These are phyloP conservation scores for Kluyveromyces aestuarii DNA, from an alignment of 805 yeast species.

Conservation along the genomic window DNA sequence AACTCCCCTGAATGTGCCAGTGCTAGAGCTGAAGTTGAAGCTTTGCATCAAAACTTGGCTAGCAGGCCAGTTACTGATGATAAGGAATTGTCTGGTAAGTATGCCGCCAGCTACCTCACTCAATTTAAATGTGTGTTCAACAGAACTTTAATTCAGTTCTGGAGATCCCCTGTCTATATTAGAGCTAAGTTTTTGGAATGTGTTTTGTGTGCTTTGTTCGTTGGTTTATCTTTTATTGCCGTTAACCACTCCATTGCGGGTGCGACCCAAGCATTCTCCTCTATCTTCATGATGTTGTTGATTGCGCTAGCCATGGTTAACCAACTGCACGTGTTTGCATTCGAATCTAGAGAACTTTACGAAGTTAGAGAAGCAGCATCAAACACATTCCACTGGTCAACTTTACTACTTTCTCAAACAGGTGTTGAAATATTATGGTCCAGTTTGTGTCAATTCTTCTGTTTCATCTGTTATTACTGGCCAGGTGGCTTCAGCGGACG, in stretches of 20 bases:
- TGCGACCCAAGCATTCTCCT: conserved; percentile 54
- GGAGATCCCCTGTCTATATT: conserved; percentile 55
- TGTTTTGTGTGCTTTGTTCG: conserved; percentile 46
- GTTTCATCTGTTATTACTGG: conserved; percentile 41
- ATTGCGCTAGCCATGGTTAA: conserved; percentile 45
- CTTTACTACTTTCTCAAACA: conserved; percentile 39
- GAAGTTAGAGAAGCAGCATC: conserved; percentile 71
- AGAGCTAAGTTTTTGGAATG: conserved; percentile 50
- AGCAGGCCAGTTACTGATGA: conserved; percentile 26
- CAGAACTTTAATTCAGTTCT: conserved; percentile 51
- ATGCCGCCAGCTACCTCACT: conserved; percentile 35
- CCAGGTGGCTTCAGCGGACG: conserved; percentile 35
- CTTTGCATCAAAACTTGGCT: conserved; percentile 40
- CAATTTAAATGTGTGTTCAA: conserved; percentile 39
- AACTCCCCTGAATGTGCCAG: conserved; percentile 41
- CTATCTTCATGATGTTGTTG: conserved; percentile 48
- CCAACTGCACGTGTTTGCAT: conserved; percentile 56
- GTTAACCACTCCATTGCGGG: conserved; percentile 56
- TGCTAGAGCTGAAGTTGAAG: conserved; percentile 43
- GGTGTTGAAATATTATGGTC: conserved; percentile 42
- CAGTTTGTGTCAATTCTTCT: conserved; percentile 32
- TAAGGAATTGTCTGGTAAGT: conserved; percentile 32
- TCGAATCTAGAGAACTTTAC: conserved; percentile 50
- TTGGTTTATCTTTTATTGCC: conserved; percentile 57
- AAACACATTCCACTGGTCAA: conserved; percentile 59